Evolutionary conservation across 2,329 filamentous ascomycete species (phyloP).

Genomic region (Diaporthe vexans): DNA sequence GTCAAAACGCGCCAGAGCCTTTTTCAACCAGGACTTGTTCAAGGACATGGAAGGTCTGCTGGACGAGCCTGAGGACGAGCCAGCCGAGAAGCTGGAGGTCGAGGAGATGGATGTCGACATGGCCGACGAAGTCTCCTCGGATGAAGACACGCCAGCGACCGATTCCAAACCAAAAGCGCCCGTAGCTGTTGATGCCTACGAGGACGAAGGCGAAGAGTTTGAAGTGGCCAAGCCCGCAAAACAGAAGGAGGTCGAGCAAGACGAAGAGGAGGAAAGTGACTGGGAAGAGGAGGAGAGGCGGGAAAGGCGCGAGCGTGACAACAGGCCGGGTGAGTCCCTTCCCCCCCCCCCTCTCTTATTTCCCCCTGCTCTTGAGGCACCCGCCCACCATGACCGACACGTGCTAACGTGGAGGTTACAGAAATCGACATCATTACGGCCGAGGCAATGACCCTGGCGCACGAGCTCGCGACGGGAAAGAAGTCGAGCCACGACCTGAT

Average conservation of each 20-base stretch:
- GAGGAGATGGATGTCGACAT: constrained; percentile 51
- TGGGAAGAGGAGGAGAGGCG: constrained; percentile 77
- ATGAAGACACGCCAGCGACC: constrained; percentile 54
- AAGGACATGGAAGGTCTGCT: constrained; percentile 80
- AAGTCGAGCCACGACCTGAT: constrained; percentile 83
- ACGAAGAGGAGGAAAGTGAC: constrained; percentile 56
- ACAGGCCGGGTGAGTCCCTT: constrained; percentile 67
- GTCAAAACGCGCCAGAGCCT: constrained; percentile 87
- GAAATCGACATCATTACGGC: constrained; percentile 99
- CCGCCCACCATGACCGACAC: neutral
- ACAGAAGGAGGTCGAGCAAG: constrained; percentile 54
- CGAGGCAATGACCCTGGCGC: constrained; percentile 97
- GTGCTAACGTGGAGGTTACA: constrained; percentile 47
- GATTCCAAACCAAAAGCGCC: constrained; percentile 52
- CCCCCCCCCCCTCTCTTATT: neutral
- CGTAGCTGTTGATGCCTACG: constrained; percentile 54
- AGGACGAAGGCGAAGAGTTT: constrained; percentile 62
- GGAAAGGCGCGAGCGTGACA: constrained; percentile 72
- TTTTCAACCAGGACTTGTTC: constrained; percentile 97
- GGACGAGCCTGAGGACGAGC: constrained; percentile 61
- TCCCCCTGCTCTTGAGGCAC: neutral
- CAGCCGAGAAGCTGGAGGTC: constrained; percentile 59
- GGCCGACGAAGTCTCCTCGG: constrained; percentile 48
- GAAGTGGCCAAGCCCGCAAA: constrained; percentile 70
- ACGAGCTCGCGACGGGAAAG: constrained; percentile 88